Base-by-base conservation (phyloP, 148 eudicot genomes). In the Hydrangea macrophylla region DNA sequence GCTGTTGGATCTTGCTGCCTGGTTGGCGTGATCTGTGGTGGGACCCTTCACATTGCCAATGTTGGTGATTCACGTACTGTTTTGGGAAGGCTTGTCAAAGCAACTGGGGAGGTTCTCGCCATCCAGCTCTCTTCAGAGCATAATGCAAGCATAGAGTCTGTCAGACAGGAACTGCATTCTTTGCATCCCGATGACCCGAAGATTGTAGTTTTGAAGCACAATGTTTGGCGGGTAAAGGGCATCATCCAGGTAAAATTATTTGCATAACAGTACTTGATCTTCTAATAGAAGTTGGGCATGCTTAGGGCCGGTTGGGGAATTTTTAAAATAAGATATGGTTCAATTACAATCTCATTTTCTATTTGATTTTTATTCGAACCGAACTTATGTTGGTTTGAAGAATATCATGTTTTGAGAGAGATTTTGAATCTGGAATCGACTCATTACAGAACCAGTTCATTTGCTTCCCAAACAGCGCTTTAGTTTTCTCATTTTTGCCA, bases 161-260 rank as follows among this genome's bases (percentile, higher is more conserved):
- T 87, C 13, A 90, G 96, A 73, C 90, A 90, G 76, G 96, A 90
- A 75, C 62, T 90, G 75, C 90, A 78, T 15, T 70, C 90, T 54
- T 36, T 85, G 82, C 96, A 90, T 81, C 96, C 90, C 1, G 96
- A 90, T 70, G 96, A 85, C 69, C 51, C 86, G 9, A 70, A 84
- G n/a, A 87, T 90, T 31, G 96, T 90, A 36, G 96, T 90, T 54
- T 54, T 85, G 62, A 87, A 87, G 76, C 92, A 90, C 69, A 90
- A 90, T 73, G 90, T 87, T 12, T 90, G 96, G 96, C 92, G 96
- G 24, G 96, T 90, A 25, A 87, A 87, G 79, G 96, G 96, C 35
- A 64, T 90, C 40, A 90, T 90, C 76, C 96, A 90, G 89, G 96
- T 86, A 71, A 22, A n/a, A 67, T 55, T 64, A 27, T 28, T 54